Base-by-base conservation (phyloP, 2,329 filamentous ascomycete species). In the Cercospora berteroae region DNA sequence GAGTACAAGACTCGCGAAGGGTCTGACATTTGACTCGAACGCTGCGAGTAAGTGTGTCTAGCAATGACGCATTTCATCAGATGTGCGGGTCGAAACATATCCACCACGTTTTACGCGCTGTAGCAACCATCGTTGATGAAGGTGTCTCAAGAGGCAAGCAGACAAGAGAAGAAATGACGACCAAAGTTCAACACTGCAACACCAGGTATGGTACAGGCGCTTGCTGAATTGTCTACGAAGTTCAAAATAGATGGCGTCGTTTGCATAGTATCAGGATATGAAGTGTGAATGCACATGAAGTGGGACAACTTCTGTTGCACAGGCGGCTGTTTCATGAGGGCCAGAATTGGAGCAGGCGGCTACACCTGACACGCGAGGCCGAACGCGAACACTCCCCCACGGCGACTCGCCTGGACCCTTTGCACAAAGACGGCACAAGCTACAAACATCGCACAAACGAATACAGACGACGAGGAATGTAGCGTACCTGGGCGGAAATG, bases 341-440 rank as follows among this genome's bases (percentile, higher is more conserved):
- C 42, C 56, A 52, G 59, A 33, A 52, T 52, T 27, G 48, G 23
- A 52, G 8, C 42, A 57, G 63, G 63, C 63, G 63, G 63, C 63
- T 65, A 61, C 44, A 42, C 57, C 48, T 55, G 18, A 52, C 48
- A 23, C 48, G 23, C 13, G 48, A 55, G 12, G 23, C 48, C 10
- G 44, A 48, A 18, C n/a, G 48, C 48, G 48, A 55, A 29, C 48
- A 25, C 25, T 63, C 65, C 65, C 57, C 65, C 20, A 25, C 39
- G 60, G 65, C 65, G 65, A 58, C 61, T 67, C 65, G 65, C 60
- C 50, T 60, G 23, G 65, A 57, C 60, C 65, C 56, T 31, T 58
- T 29, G 29, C n/a, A 27, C 27, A 33, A 23, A 20, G 25, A 36
- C 27, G 39, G n/a, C 27, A 16, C n/a, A 36, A 36, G 52, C 31